Evolutionary conservation across 2,329 filamentous ascomycete species (phyloP).

Genomic region (Bipolaris gigantea): DNA sequence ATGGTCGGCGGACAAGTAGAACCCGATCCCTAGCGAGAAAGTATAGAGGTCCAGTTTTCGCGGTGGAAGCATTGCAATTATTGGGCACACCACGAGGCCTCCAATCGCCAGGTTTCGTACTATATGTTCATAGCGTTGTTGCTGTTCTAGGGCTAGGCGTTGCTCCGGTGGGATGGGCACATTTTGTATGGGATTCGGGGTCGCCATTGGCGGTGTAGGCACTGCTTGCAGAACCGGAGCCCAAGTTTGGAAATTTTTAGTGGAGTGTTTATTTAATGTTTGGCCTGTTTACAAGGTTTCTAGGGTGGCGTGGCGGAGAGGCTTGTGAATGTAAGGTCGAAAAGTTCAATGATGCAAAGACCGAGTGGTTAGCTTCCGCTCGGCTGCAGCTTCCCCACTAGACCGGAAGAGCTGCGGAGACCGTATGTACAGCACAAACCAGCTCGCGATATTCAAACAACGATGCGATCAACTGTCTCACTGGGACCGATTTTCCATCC

Average conservation of each 20-base stretch:
- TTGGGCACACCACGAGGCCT: constrained; percentile 56
- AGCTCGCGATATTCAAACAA: neutral
- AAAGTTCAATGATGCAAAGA: constrained; percentile 38
- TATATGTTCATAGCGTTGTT: constrained; percentile 33
- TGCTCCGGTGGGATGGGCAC: constrained; percentile 39
- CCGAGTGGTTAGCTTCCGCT: constrained; percentile 16
- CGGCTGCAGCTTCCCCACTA: constrained; percentile 32
- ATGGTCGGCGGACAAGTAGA: constrained; percentile 55
- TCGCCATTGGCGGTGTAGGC: constrained; percentile 23
- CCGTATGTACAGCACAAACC: neutral
- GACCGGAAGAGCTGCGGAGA: constrained; percentile 12
- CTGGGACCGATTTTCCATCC: neutral
- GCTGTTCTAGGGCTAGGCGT: constrained; percentile 38
- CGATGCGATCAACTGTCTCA: neutral
- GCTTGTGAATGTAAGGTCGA: constrained; percentile 13
- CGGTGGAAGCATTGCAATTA: constrained; percentile 60
- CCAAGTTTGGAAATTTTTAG: neutral
- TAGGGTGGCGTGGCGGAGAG: neutral
- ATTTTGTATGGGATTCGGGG: constrained; percentile 19
- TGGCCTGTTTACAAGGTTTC: neutral
- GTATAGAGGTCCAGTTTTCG: constrained; percentile 66
- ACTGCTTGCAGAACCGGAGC: neutral
- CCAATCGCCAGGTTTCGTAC: constrained; percentile 53
- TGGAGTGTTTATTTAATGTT: neutral
- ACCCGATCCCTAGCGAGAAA: constrained; percentile 54